A percentile compares a stretch with the other conserved stretches of the same genome.
phyloP scores from a whole-genome alignment of 1,284 basidiomycete genomes.

The Meripilus lineatus region DNA sequence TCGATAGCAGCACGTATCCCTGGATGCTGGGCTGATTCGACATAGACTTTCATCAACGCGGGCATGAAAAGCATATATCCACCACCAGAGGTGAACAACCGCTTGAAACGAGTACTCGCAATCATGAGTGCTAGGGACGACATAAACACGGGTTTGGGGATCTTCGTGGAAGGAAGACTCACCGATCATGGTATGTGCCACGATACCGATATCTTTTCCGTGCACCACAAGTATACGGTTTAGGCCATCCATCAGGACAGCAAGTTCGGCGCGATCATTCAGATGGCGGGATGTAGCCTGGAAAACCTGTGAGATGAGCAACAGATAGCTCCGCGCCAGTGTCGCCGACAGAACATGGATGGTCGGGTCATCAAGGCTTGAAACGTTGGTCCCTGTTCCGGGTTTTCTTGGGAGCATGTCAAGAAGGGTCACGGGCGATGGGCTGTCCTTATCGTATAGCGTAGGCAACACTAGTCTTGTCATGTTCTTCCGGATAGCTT shows the following conservation, averaged over 20 bases:
- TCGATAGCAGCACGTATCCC: conserved; percentile 67
- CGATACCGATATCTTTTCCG: conserved; percentile 67
- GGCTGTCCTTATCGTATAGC: conserved; percentile 27
- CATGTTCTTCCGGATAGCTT: conserved; percentile 66
- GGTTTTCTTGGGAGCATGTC: conserved; percentile 33
- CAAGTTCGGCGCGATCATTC: conserved; percentile 70
- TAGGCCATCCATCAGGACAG: conserved; percentile 63
- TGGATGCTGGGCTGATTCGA: conserved; percentile 46
- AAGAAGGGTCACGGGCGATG: conserved; percentile 36
- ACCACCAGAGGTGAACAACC: conserved; percentile 67
- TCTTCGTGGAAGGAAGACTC: conserved; percentile 17
- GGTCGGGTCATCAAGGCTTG: conserved; percentile 17
- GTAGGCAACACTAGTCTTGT: conserved; percentile 56
- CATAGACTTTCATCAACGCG: conserved; percentile 62
- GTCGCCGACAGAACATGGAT: conserved; percentile 47
- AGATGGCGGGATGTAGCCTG: conserved; percentile 72
- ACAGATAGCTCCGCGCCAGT: conserved; percentile 65
- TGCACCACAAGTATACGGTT: conserved; percentile 63
- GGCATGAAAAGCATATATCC: conserved; percentile 73
- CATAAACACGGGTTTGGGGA: too few relatives aligned
- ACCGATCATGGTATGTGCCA: conserved; percentile 71
- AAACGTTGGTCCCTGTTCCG: conserved; percentile 8
- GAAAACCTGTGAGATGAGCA: conserved; percentile 69
- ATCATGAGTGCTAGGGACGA: conserved; percentile 57
- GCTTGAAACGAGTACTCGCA: conserved; percentile 72